Evolutionary conservation across 306 rosid species (phyloP).

Genomic region (Prunus mongolica): DNA sequence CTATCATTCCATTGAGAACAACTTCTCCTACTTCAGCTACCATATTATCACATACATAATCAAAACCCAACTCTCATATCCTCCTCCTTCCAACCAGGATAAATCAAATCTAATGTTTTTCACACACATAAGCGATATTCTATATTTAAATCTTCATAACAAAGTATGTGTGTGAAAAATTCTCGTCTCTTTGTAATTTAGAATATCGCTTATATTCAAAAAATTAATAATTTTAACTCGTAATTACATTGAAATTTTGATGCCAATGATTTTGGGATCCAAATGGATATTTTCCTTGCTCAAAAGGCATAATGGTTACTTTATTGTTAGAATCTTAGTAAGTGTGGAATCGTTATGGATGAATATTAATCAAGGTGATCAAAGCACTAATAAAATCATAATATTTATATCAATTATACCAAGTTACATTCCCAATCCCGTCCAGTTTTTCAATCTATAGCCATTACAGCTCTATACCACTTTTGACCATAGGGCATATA

Average conservation of each 20-base stretch:
- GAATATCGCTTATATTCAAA: background rate
- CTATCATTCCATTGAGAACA: constrained; percentile 42
- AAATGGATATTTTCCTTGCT: no score
- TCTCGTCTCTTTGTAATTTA: accelerated
- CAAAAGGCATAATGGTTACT: background rate
- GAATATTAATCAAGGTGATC: background rate
- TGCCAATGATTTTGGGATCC: no score
- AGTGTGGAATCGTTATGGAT: no score
- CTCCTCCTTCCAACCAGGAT: background rate
- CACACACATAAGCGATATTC: no score
- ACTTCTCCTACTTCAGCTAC: constrained; percentile 51
- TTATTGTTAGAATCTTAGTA: background rate
- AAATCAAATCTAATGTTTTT: background rate
- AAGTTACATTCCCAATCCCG: constrained; percentile 21
- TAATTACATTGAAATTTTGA: no score
- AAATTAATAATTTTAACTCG: background rate
- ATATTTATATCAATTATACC: background rate
- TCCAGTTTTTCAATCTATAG: constrained; percentile 28
- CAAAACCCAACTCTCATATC: background rate
- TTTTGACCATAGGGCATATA: constrained; percentile 44
- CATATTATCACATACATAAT: background rate
- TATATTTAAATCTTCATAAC: no score
- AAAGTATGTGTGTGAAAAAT: no score
- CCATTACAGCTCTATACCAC: constrained; percentile 48
- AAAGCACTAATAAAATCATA: background rate